Evolutionary conservation across 2,329 filamentous ascomycete genomes (phyloP).

Genomic region (Macrophomina pseudophaseolina): DNA sequence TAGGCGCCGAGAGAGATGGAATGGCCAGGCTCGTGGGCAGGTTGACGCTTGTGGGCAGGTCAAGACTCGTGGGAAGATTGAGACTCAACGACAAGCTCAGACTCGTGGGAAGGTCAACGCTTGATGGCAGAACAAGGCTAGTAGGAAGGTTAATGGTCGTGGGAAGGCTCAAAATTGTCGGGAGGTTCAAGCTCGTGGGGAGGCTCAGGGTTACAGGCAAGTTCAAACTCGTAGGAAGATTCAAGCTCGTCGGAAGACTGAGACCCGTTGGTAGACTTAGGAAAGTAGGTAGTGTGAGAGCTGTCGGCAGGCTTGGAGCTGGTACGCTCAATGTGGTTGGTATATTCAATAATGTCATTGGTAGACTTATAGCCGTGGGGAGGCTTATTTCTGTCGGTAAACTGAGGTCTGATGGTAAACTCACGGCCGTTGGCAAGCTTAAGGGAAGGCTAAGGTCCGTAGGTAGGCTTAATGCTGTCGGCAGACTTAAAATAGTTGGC

Average conservation of each 20-base stretch:
- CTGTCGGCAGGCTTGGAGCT: background rate
- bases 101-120: background rate
- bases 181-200: background rate
- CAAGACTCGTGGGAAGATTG: background rate
- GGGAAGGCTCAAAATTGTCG: background rate
- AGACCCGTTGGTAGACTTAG: background rate
- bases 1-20: background rate
- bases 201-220: background rate
- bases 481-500: background rate
- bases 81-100: background rate
- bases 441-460: background rate
- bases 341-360: background rate
- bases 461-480: background rate
- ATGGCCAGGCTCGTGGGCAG: background rate
- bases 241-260: background rate
- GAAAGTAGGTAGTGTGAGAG: background rate
- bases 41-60: background rate
- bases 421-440: background rate
- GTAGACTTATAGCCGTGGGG: too few relatives aligned
- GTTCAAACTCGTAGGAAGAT: too few relatives aligned
- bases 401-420: too few relatives aligned
- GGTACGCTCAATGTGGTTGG: background rate
- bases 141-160: background rate
- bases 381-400: too few relatives aligned
- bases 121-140: background rate